Conservation (phyloP, 306 rosid genomes). For the Neltuma alba region DNA sequence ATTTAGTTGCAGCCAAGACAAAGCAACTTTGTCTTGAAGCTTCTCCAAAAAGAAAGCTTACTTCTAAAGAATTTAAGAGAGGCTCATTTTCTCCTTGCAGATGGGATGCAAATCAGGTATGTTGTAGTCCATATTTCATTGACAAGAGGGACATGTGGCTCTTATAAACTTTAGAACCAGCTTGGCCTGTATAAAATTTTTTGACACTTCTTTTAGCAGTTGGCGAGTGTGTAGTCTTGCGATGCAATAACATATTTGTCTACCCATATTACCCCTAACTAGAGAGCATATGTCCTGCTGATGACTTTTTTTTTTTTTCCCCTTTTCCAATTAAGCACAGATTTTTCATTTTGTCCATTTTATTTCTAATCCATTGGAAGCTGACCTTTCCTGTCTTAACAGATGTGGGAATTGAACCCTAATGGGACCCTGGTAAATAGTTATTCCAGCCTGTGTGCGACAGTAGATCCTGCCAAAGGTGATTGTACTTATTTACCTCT, state of each 20-base stretch:
- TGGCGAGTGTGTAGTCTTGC: not conserved
- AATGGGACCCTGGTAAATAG: conserved; percentile 83
- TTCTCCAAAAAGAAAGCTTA: conserved; percentile 64
- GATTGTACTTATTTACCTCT: conserved; percentile 16
- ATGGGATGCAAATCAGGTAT: conserved; percentile 80
- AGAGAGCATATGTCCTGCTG: not conserved
- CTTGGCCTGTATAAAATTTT: not conserved
- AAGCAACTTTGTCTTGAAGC: conserved; percentile 75
- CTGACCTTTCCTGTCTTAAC: conserved; percentile 38
- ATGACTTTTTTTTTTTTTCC: too few relatives aligned
- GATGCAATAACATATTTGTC: not conserved
- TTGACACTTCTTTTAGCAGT: not conserved
- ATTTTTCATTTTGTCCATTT: not conserved
- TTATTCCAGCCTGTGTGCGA: conserved; percentile 84
- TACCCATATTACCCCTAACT: not conserved
- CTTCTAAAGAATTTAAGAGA: conserved; percentile 60
- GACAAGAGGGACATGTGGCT: conserved; percentile 37
- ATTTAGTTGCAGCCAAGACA: conserved; percentile 53
- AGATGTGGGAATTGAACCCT: conserved; percentile 82
- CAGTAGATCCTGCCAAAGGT: conserved; percentile 58
- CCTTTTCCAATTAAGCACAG: not conserved
- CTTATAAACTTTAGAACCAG: not conserved
- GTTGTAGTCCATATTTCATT: not conserved
- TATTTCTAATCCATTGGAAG: conserved; percentile 34
- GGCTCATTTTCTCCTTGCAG: conserved; percentile 74